Percentiles rank a stretch among this genome's conserved stretches.
These are phyloP conservation scores for Lactifluus volemus DNA, from an alignment of 768 basidiomycete genomes.

Conservation along the genomic window DNA sequence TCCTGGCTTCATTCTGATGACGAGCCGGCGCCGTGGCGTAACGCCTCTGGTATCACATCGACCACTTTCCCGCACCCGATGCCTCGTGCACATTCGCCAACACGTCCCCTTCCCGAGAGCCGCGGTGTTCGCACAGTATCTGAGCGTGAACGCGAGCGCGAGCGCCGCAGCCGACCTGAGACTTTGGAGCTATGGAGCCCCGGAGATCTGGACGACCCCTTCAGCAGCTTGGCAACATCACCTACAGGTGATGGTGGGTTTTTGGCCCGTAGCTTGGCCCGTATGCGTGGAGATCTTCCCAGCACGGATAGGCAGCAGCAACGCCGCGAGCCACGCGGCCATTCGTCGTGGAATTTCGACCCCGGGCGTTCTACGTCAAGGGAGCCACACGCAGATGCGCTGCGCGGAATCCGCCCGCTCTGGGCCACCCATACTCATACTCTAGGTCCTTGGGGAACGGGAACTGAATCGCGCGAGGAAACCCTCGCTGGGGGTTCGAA, in stretches of 20 bases:
- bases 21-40: constrained; percentile 3
- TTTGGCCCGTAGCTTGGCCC: constrained; percentile 1
- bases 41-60: background rate
- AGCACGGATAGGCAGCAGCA: constrained; percentile 1
- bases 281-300: constrained; percentile 6
- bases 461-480: constrained; percentile 1
- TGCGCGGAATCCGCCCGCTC: constrained; percentile 10
- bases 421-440: constrained; percentile 5
- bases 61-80: constrained; percentile 2
- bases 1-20: background rate
- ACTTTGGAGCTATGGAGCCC: constrained; percentile 1
- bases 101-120: background rate
- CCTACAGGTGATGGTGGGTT: background rate
- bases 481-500: background rate
- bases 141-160: constrained; percentile 9
- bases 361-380: background rate
- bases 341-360: constrained; percentile 1
- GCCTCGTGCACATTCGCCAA: constrained; percentile 13
- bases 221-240: background rate
- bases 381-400: constrained; percentile 11
- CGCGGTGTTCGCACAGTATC: background rate
- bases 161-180: background rate
- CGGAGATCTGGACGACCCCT: constrained; percentile 5
- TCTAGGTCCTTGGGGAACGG: constrained; percentile 11
- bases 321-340: background rate